Base-by-base conservation (phyloP, 2,329 filamentous ascomycete genomes). In the Penicillium janthinellum region DNA sequence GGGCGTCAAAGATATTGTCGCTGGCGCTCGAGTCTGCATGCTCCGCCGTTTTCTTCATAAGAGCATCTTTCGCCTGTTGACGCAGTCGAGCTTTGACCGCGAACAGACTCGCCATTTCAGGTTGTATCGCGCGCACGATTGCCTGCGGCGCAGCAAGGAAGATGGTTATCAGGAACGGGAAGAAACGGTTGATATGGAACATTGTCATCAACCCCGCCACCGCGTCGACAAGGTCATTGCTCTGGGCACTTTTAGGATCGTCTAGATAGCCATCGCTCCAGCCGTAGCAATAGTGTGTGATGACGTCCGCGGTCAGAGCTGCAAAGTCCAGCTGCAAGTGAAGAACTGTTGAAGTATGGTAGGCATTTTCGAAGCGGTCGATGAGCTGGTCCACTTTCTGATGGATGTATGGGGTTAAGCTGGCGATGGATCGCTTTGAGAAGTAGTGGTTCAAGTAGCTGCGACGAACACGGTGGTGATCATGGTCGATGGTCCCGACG, bases 401-500 rank as follows among this genome's bases (percentile, higher is more conserved):
- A 10, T 70, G 65, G 22, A 82, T 73, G 4, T 78, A 67, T 0
- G 74, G 73, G n/a, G 78, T 73, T 1, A 81, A 69, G 5, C 60
- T 60, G 3, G 64, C 64, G 20, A 81, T 73, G 7, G 75, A 75
- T 3, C 72, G 72, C 37, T 72, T 75, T 11, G 79, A 80, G 66
- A 82, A 83, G 71, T 80, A 82, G 1, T 74, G 75, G 51, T 73
- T 79, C 47, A 82, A 57, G 2, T 77, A 73, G 14, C 63, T 71
- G 39, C 80, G 76, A 7, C 80, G 75, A 22, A 74, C 67, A 3
- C 78, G 75, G 63, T 82, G 80, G 25, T 74, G 68, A 31, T 79
- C 74, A 56, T 80, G 77, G 34, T 71, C 64, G 35, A 75, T 67
- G 1, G 78, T 81, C 17, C 70, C 64, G 25, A 71, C 63, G 17